phyloP scores from a whole-genome alignment of 352 stramenopile species.

The Sclerospora graminicola region DNA sequence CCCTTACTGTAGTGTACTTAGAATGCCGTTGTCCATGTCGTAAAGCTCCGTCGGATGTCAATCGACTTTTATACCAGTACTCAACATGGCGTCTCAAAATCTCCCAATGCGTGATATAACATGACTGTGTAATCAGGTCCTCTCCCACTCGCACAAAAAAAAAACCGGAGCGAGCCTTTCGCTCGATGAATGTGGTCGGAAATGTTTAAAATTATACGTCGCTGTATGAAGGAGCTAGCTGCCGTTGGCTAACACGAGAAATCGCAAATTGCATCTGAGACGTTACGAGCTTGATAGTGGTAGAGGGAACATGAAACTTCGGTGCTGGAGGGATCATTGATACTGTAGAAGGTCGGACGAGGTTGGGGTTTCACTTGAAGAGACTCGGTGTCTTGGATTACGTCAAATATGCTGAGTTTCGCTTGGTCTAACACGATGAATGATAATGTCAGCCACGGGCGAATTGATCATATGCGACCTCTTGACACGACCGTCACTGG shows the following conservation, averaged over 20 bases:
- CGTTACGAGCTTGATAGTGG: too few relatives aligned
- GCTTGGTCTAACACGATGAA: conserved; percentile 68
- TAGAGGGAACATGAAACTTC: too few relatives aligned
- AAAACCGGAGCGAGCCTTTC: conserved; percentile 20
- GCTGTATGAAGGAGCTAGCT: conserved; percentile 73
- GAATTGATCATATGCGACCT: conserved; percentile 77
- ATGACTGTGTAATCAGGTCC: conserved; percentile 73
- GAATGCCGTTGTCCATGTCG: too few relatives aligned
- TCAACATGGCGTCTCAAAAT: too few relatives aligned
- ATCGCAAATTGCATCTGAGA: conserved; percentile 73
- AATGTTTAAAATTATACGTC: conserved; percentile 30
- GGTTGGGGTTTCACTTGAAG: too few relatives aligned
- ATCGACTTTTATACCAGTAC: too few relatives aligned
- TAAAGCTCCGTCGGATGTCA: too few relatives aligned
- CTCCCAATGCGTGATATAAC: too few relatives aligned
- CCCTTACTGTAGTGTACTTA: too few relatives aligned
- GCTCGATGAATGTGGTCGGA: conserved; percentile 11
- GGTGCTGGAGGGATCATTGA: too few relatives aligned
- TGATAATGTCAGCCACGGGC: conserved; percentile 69
- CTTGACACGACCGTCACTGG: conserved; percentile 71
- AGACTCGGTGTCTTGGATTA: too few relatives aligned
- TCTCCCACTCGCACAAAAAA: conserved; percentile 57
- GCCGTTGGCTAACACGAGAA: conserved; percentile 70
- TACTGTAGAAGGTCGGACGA: too few relatives aligned
- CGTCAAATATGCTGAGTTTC: conserved; percentile 57